Evolutionary conservation across 441 rosid species (phyloP), one percentile per base, ranked within the genome.

Genomic region (Biscutella auriculata): DNA sequence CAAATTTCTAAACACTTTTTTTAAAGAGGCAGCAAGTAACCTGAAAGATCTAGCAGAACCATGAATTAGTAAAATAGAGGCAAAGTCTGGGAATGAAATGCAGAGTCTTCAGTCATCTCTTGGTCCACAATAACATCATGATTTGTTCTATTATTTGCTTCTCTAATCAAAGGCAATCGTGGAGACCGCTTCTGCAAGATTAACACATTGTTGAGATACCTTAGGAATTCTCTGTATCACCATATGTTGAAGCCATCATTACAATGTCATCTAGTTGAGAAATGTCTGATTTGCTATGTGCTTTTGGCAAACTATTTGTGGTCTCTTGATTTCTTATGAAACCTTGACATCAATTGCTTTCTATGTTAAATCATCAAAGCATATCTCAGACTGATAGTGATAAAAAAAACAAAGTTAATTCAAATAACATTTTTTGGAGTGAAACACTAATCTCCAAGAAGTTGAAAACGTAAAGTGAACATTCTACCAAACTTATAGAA

Each of bases 11-110:
- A n/a, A n/a, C n/a, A n/a, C n/a, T n/a, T n/a, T n/a, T n/a, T n/a
- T n/a, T 50, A 11, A 33, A 63, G 16, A 35, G 25, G 29, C 13
- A 28, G 42, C 6, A 35, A 67, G 17, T 32, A 37, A 78, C 88
- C 69, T 74, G 72, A 69, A 67, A 33, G 45, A 69, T 45, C 53
- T 57, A 21, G 67, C 10, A 39, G 62, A 36, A 9, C 39, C 63
- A 33, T 42, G 54, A 13, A 60, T 64, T 25, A 53, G 35, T 21
- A 42, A 6, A 8, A 69, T 55, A 61, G 63, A 43, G 33, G 35
- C 39, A 51, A 69, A 60, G 61, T 55, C 74, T 12, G 51, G 43
- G 14, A 30, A 57, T 44, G 35, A 41, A 43, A 55, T 27, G 35
- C 60, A 23, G 36, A 28, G 60, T 33, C 57, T 70, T 73, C 21